Base-by-base conservation (phyloP, 208 protist genomes). In the Leishmania guyanensis region DNA sequence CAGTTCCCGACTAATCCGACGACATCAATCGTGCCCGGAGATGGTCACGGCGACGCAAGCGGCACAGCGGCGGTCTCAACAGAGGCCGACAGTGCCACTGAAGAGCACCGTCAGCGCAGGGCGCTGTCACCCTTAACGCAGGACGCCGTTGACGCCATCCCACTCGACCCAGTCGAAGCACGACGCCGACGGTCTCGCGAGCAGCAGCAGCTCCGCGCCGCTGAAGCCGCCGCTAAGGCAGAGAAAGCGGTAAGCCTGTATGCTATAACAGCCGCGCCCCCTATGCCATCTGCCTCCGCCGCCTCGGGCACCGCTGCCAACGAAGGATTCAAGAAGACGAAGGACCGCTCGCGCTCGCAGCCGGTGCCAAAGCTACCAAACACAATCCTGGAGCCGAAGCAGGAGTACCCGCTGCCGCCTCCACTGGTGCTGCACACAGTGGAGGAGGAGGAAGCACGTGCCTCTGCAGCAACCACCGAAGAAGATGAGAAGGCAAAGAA, bases 351-450 rank as follows among this genome's bases (percentile, higher is more conserved):
- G 58, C 88, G 80, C 72, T 86, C 87, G 51, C 71, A 88, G 73
- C 78, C 90, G 64, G 83, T 79, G 62, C 85, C 87, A 62, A 60
- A 87, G 83, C 81, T 85, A 78, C 82, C 84, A 8, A 82, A 86
- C 39, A 84, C 75, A 20, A 79, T 89, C 29, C n/a, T 90, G 54
- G 81, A 88, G 39, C 83, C 84, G 14, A 75, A 78, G 72, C 71
- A 84, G 54, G 70, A 84, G 20, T 90, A 93, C 83, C 76, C 86
- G 4, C 73, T 75, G 17, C 90, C 91, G 1, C 86, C 92, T 22
- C 90, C 90, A 74, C 83, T 96, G 58, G 78, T 80, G 56, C 84
- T 96, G 75, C 90, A 90, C 75, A 96, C 92, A 6, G 70, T 96
- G 20, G 92, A 96, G n/a, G 54, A 77, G 33, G 74, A 51, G 39